Base-by-base conservation (phyloP, 2,329 filamentous ascomycete genomes). In the Polychaeton citri region DNA sequence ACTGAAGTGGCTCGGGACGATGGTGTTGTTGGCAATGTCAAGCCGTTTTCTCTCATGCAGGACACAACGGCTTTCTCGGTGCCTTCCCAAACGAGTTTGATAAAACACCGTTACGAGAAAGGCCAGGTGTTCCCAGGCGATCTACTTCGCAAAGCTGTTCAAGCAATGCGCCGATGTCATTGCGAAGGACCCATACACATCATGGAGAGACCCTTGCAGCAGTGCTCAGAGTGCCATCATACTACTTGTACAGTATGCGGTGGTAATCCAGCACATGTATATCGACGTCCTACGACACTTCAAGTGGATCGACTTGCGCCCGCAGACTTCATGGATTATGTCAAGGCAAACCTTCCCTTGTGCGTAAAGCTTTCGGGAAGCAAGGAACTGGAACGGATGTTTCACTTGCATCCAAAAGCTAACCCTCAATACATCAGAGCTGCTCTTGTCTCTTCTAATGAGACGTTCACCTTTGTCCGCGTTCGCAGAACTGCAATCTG, bases 211-310 rank as follows among this genome's bases (percentile, higher is more conserved):
- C 39, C 45, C 1, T 60, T 77, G 5, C 58, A 66, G 21, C 44
- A 53, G 24, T 79, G 75, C 45, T 46, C 43, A 1, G 50, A 62
- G 4, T 80, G 76, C 43, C 56, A 51, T 0, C 68, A 77, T 43
- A 72, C 68, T 3, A 64, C 67, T 8, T 79, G 74, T 48, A 47
- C 54, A 1, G 49, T 52, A 4, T 79, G 74, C 44, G 66, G 62
- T 2, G 65, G 65, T 2, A 74, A 74, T 28, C 74, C 75, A 0
- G 43, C 45, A 6, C 71, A 74, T 43, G 43, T 50, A 3, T 74
- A 70, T 38, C 16, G 24, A 2, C 32, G 3, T 12, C 12, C 12
- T 7, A 15, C 4, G 15, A 21, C 44, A 2, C 13, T 38, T 5
- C 38, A 21, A 34, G 21, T 40, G 16, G 21, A 38, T 4, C 62